Evolutionary conservation across 1,139 yeast genomes (phyloP), one percentile per base, ranked within the genome.

Genomic region (Zygotorulaspora mrakii): DNA sequence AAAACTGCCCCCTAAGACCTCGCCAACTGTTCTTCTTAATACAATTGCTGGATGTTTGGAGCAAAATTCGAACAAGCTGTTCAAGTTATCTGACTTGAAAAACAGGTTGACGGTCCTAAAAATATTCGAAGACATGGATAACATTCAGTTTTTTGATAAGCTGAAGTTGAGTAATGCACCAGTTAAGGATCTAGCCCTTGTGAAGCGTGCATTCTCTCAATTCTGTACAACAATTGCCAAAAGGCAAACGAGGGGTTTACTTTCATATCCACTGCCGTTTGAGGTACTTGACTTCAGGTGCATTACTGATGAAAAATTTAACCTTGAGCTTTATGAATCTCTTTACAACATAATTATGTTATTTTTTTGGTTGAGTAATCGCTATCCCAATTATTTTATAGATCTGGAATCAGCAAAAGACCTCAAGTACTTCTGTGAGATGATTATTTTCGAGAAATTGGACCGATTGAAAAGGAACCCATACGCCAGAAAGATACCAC

Each of bases 321-420:
- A 66, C 11, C 63, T 85, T 33, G 72, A 71, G 37, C 57, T 64
- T 27, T 69, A 86, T 35, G 97, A 89, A 58, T 73, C 73, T 14
- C 66, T 83, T 48, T 95, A 91, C 65, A 76, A 78, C 49, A 66
- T 77, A 34, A 71, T 86, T 17, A 72, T 82, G 49, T 66, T 86
- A 10, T 89, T 77, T 57, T 67, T 87, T 60, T 91, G 98, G 98
- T 69, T 91, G 48, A 74, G 86, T 45, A 91, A 86, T 58, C 66
- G 96, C 55, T 89, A 84, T 69, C 95, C 96, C 0, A 77, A 82
- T 26, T 71, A 80, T 38, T 84, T 88, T 53, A 74, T 83, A 8
- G 96, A 87, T 57, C 70, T 78, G 20, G 84, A 82, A 44, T 77
- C 88, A 37, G 95, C 95, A 0, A 63, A 64, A 29, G 85, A 83